Evolutionary conservation across 2,329 filamentous ascomycete genomes (phyloP).

Genomic region (Trichoderma sp.): DNA sequence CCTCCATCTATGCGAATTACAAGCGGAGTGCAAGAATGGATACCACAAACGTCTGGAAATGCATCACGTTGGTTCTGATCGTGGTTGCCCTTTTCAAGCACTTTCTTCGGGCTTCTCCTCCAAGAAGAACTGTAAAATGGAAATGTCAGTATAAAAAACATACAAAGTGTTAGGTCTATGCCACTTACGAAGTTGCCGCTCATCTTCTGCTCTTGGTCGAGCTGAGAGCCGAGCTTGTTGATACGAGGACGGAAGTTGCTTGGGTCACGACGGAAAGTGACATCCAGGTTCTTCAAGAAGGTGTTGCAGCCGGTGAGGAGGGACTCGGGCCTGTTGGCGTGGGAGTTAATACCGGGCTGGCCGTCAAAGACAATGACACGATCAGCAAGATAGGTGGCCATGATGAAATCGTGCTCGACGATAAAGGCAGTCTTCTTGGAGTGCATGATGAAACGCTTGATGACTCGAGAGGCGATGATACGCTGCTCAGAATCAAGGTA

Average conservation of each 20-base stretch:
- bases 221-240: constrained; percentile 94
- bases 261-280: constrained; percentile 97
- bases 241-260: constrained; percentile 95
- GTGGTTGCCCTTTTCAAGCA: constrained; percentile 56
- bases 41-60: constrained; percentile 50
- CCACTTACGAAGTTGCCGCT: constrained; percentile 80
- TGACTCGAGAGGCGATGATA: constrained; percentile 94
- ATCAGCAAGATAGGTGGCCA: constrained; percentile 76
- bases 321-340: constrained; percentile 86
- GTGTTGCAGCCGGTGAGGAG: constrained; percentile 93
- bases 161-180: not conserved
- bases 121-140: constrained; percentile 74
- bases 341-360: constrained; percentile 81
- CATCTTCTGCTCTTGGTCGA: constrained; percentile 97
- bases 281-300: constrained; percentile 94
- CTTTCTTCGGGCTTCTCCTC: constrained; percentile 65
- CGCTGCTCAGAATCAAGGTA: constrained; percentile 99
- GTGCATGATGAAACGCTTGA: constrained; percentile 99
- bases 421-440: constrained; percentile 99
- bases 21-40: constrained; percentile 44
- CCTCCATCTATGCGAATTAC: constrained; percentile 32
- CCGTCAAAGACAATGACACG: constrained; percentile 99
- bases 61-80: constrained; percentile 33
- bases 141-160: constrained; percentile 24
- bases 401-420: constrained; percentile 99